phyloP scores from a whole-genome alignment of 1,139 yeast genomes.

The Saccharomyces pastorianus region DNA sequence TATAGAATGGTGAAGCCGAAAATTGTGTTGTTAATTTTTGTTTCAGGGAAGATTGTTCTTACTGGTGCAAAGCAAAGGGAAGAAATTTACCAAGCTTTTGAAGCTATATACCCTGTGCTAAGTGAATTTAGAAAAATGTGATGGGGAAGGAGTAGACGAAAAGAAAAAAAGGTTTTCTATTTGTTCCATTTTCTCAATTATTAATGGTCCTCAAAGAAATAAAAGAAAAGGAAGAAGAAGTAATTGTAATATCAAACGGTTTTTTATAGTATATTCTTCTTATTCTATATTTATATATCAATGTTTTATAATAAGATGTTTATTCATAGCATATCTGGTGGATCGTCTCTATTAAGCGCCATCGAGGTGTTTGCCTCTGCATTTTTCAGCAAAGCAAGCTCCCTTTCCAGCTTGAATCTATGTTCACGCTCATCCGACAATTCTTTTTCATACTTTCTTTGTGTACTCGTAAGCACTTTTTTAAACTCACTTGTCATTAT shows the following conservation, averaged over 20 bases:
- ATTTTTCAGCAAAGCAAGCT: constrained; percentile 11
- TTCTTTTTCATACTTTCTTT: constrained; percentile 26
- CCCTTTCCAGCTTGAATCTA: constrained; percentile 18
- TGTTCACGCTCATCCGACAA: constrained; percentile 24
- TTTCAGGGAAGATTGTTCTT: constrained; percentile 92
- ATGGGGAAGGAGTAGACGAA: constrained; percentile 3
- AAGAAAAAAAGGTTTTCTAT: neutral
- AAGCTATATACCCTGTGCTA: constrained; percentile 94
- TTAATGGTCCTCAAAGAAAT: constrained; percentile 1
- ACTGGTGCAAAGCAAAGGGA: constrained; percentile 99
- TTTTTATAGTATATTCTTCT: neutral
- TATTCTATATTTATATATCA: constrained; percentile 1
- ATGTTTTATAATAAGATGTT: neutral
- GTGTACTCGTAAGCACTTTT: constrained; percentile 27
- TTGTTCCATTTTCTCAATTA: neutral
- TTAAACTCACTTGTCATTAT: constrained; percentile 30
- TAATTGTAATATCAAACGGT: neutral
- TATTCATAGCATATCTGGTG: neutral
- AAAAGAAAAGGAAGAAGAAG: constrained; percentile 4
- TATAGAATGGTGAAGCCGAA: constrained; percentile 99
- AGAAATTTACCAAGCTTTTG: constrained; percentile 96
- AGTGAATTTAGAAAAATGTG: constrained; percentile 84
- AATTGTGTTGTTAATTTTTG: constrained; percentile 89
- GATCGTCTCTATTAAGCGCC: neutral
- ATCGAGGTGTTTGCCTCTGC: neutral